A percentile compares a stretch with the other conserved stretches of the same genome.
These are phyloP conservation scores for Ustulina deusta DNA, from an alignment of 2,329 filamentous ascomycete genomes.

Conservation along the genomic window DNA sequence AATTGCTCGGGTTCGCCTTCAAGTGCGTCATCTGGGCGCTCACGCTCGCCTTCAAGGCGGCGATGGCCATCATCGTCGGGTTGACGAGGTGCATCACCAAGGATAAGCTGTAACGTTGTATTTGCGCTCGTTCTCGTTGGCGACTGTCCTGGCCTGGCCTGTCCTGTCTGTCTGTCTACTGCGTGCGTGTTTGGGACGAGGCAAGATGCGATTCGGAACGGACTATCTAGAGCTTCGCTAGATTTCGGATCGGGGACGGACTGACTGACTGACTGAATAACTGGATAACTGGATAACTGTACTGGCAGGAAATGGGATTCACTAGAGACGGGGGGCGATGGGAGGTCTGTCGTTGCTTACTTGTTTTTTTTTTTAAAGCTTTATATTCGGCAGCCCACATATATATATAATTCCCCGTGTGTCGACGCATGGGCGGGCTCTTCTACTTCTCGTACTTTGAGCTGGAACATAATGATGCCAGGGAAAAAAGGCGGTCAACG, in stretches of 20 bases:
- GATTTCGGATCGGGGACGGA: conserved; percentile 2
- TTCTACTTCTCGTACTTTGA: conserved; percentile 24
- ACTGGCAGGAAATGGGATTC: conserved; percentile 11
- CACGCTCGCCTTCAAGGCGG: conserved; percentile 66
- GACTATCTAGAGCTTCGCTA: conserved; percentile 11
- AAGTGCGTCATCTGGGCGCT: conserved; percentile 70
- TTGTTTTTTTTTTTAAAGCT: background rate
- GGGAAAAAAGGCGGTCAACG: background rate
- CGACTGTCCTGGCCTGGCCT: too few species aligned
- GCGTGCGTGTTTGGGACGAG: too few species aligned
- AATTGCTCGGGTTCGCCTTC: conserved; percentile 64
- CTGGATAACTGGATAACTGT: conserved; percentile 13
- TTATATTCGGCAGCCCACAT: conserved; percentile 14
- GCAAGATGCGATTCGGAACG: too few species aligned
- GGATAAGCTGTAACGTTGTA: conserved; percentile 52
- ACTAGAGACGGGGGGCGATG: conserved; percentile 14
- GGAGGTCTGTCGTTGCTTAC: conserved; percentile 5
- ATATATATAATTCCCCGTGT: conserved; percentile 8
- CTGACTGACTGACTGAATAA: too few species aligned
- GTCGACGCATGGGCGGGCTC: conserved; percentile 16
- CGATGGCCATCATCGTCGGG: conserved; percentile 63
- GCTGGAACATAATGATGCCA: conserved; percentile 28
- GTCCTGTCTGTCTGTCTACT: too few species aligned
- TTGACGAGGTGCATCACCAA: conserved; percentile 63
- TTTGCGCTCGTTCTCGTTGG: background rate